Evolutionary conservation across 257 asterid genomes (phyloP), one percentile per base, ranked within the genome.

Genomic region (Salvia miltiorrhiza): DNA sequence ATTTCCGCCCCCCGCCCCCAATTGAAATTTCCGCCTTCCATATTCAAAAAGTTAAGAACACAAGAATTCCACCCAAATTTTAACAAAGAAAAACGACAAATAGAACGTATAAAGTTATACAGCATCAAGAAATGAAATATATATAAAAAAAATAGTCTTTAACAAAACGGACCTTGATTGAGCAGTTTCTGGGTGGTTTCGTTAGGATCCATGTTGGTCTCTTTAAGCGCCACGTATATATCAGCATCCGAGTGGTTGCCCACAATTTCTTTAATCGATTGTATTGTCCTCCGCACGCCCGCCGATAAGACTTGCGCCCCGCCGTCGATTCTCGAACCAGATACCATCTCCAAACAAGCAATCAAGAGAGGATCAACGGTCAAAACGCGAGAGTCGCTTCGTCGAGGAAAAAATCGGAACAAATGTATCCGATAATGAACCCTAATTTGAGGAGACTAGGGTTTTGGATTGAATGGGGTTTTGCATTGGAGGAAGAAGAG

Each of bases 181-280:
- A 87, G 91, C 88, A 94, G 77, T 77, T 87, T 94, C 65, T 94
- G 99, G 67, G 90, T 20, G 41, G 97, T 91, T 72, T 94, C 99
- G 76, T 94, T 87, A 73, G 99, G 99, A 82, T 94, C 97, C 96
- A 94, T 88, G 63, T 89, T 85, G 9, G 90, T 71, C 71, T 94
- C 99, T 84, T 85, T 90, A 43, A 94, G 96, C 69, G 87, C 85
- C 32, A 75, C 87, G 58, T 94, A 90, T 0, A 94, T 90, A 72
- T 93, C 97, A 63, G 96, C 94, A 65, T 90, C 96, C 9, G 97
- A 84, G 73, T 93, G 96, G 74, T 87, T 83, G 28, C 94, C 85
- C 50, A 91, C 92, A 35, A 90, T 86, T 72, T 90, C 99, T 73
- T 88, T 93, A 67, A 93, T 87, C 72, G 91, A 82, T 55, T 86